These are phyloP conservation scores for Tuber melanosporum DNA, from an alignment of 495 filamentous ascomycete genomes.

Conservation along the genomic window DNA sequence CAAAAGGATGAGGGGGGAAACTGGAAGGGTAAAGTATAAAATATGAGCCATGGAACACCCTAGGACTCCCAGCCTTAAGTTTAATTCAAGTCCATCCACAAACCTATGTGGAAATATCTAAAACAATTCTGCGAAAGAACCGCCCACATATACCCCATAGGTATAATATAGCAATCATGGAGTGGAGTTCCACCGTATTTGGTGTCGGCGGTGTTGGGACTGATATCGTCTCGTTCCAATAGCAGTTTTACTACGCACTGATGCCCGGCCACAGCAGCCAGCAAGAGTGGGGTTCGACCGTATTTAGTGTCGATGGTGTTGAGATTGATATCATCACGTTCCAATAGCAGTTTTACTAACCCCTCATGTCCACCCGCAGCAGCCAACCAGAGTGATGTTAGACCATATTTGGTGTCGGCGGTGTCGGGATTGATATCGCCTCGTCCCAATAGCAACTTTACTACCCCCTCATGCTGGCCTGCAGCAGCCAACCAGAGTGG, in stretches of 20 bases:
- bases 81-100: neutral
- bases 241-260: slow-evolving; percentile 42
- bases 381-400: neutral
- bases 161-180: neutral
- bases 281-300: slow-evolving; percentile 40
- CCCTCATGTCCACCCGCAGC: no score
- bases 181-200: neutral
- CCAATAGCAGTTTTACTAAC: neutral
- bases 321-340: neutral
- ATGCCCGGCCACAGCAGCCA: slow-evolving; percentile 42
- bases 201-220: neutral
- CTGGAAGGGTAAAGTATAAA: neutral
- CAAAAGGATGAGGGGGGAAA: neutral
- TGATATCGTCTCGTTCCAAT: neutral
- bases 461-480: neutral
- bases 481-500: no score
- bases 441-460: neutral
- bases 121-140: no score
- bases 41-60: neutral
- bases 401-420: neutral
- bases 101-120: neutral
- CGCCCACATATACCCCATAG: no score
- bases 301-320: slow-evolving; percentile 2
- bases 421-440: neutral
- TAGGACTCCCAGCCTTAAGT: neutral